Percentiles rank a stretch among this genome's conserved stretches.
These are phyloP conservation scores for Mortierella sp. DNA, from an alignment of 371 early-diverging fungal species.

Conservation along the genomic window DNA sequence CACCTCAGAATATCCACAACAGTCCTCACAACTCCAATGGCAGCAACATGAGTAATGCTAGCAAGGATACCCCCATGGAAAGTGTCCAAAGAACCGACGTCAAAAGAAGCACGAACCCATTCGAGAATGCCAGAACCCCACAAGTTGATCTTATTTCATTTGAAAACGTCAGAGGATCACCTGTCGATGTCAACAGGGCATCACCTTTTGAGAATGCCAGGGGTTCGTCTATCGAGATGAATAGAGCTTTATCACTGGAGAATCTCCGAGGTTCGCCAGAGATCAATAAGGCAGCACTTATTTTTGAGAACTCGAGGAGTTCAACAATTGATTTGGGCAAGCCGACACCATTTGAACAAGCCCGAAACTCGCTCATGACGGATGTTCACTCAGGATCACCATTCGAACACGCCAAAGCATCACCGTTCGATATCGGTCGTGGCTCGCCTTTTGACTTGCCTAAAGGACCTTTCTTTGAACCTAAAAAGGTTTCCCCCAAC, in stretches of 20 bases:
- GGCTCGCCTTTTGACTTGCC: conserved; percentile 23
- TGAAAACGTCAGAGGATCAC: conserved; percentile 20
- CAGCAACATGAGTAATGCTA: too few relatives aligned
- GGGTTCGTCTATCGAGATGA: too few relatives aligned
- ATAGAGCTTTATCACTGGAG: too few relatives aligned
- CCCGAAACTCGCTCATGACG: neutral
- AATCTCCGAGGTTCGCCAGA: too few relatives aligned
- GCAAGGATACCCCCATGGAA: too few relatives aligned
- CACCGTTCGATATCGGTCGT: conserved; percentile 23
- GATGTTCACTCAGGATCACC: neutral
- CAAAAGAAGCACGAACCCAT: too few relatives aligned
- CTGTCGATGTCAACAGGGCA: neutral
- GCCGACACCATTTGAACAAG: neutral
- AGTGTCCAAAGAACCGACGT: too few relatives aligned
- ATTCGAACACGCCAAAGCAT: conserved; percentile 2
- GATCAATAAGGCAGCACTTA: too few relatives aligned
- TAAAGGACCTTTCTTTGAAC: conserved; percentile 31
- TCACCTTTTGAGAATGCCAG: too few relatives aligned
- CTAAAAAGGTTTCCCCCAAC: conserved; percentile 12
- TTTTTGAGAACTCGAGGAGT: neutral
- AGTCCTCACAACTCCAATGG: too few relatives aligned
- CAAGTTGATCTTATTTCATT: neutral
- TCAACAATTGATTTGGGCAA: neutral
- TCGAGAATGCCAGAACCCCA: too few relatives aligned
- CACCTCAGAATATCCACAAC: too few relatives aligned